Evolutionary conservation across 768 basidiomycete species (phyloP), one percentile per base, ranked within the genome.

Genomic region (Mycena indigotica): DNA sequence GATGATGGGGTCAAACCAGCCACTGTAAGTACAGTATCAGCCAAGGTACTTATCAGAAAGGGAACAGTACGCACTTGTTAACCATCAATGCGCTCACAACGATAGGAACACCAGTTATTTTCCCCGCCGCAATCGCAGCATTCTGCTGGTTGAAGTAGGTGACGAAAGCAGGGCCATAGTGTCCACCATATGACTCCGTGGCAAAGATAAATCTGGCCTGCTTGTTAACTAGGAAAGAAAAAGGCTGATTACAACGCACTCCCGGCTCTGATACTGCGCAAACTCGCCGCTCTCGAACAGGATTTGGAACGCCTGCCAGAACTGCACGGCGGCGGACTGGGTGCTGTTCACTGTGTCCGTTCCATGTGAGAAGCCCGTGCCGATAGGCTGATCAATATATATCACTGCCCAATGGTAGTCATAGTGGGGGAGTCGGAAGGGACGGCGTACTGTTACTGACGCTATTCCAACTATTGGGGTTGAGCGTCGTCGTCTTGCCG

Each of bases 401-500:
- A 88, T 83, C 70, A 88, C 86, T 88, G 50, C 13, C 3, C 6
- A 1, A 51, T 8, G 12, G 54, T 49, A 48, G 48, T 48, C 39
- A 17, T 19, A 25, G 28, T 28, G 35, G 15, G 10, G 15, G 2
- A 24, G 17, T 24, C 12, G 28, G 10, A 25, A 55, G 2, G n/a
- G n/a, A n/a, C n/a, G n/a, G 65, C 84, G 35, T 49, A 87, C 87
- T 80, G 59, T 88, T 88, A 71, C 81, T 86, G 51, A 84, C 65
- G 52, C 81, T 84, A 64, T 88, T 88, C 88, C 88, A 89, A 54
- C 86, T 85, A 69, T 77, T 85, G 0, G 87, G 84, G 62, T 89
- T 88, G 41, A 84, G 62, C 17, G 69, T 72, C 0, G 85, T 86
- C 2, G 80, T 78, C 29, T 71, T 68, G 8, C 78, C 77, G 59